phyloP scores from a whole-genome alignment of 2,329 filamentous ascomycete genomes.

The Geoglossum cookeanum region DNA sequence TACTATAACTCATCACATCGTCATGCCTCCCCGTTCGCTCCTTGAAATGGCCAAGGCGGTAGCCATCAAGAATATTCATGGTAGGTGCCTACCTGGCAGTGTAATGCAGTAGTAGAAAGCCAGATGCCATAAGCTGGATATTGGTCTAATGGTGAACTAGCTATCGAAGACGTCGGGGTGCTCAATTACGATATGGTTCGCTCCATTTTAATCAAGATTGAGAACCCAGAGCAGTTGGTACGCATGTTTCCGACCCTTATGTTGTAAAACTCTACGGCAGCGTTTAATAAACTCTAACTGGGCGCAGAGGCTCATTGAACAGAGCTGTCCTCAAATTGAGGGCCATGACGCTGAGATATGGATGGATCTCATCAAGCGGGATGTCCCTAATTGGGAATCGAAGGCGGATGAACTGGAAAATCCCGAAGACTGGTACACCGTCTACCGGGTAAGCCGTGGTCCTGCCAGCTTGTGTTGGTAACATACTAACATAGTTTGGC shows the following conservation, averaged over 20 bases:
- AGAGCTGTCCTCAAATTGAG: conserved; percentile 56
- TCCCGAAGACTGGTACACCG: conserved; percentile 53
- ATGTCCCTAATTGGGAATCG: conserved; percentile 48
- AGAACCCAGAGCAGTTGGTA: conserved; percentile 55
- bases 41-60: conserved; percentile 12
- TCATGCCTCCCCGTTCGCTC: conserved; percentile 14
- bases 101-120: background rate
- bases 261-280: background rate
- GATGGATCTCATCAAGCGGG: conserved; percentile 56
- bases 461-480: background rate
- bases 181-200: conserved; percentile 47
- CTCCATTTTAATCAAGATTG: conserved; percentile 50
- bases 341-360: conserved; percentile 55
- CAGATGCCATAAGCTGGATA: conserved; percentile 21
- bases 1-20: background rate
- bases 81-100: background rate
- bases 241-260: conserved; percentile 10
- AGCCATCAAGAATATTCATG: conserved; percentile 11
- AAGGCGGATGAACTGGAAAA: conserved; percentile 46
- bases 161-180: conserved; percentile 51
- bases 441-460: conserved; percentile 35
- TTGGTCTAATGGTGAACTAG: conserved; percentile 17
- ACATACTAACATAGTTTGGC: background rate
- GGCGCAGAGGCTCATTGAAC: conserved; percentile 40
- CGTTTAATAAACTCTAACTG: conserved; percentile 5